Conservation (phyloP, 108 stramenopile species). For the Pseudonitzschia multistriata region DNA sequence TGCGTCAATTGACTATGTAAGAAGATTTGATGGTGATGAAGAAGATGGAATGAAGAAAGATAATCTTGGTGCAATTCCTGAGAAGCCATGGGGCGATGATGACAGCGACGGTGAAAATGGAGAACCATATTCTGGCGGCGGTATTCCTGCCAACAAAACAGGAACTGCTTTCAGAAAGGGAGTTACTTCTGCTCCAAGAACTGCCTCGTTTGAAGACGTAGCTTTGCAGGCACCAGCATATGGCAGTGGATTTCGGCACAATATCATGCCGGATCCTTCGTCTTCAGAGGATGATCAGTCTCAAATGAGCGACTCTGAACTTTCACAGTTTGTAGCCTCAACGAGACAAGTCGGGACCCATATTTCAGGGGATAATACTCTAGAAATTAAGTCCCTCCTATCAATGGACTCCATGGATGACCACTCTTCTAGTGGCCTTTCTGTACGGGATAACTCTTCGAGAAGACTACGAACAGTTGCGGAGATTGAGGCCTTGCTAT, state of each 20-base stretch:
- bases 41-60: neutral
- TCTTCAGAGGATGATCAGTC: slow-evolving; percentile 14
- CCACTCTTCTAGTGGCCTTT: neutral
- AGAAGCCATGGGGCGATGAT: slow-evolving; percentile 1
- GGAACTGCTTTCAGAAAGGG: slow-evolving; percentile 3
- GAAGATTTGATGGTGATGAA: slow-evolving; percentile 16
- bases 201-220: slow-evolving; percentile 29
- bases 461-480: slow-evolving; percentile 26
- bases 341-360: neutral
- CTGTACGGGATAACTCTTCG: slow-evolving; percentile 5
- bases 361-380: neutral
- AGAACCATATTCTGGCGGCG: neutral
- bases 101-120: slow-evolving; percentile 1
- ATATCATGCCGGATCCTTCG: slow-evolving; percentile 6
- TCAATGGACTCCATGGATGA: slow-evolving; percentile 25
- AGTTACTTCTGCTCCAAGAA: slow-evolving; percentile 2
- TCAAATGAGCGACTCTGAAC: slow-evolving; percentile 16
- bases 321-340: slow-evolving; percentile 9
- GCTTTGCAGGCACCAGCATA: slow-evolving; percentile 22
- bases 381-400: slow-evolving; percentile 16
- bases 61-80: slow-evolving; percentile 24
- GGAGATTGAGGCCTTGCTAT: slow-evolving; percentile 34
- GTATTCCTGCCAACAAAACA: neutral
- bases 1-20: slow-evolving; percentile 17
- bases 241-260: neutral